These are phyloP conservation scores for Cicer yamashitae DNA, from an alignment of 306 rosid species.

Conservation along the genomic window DNA sequence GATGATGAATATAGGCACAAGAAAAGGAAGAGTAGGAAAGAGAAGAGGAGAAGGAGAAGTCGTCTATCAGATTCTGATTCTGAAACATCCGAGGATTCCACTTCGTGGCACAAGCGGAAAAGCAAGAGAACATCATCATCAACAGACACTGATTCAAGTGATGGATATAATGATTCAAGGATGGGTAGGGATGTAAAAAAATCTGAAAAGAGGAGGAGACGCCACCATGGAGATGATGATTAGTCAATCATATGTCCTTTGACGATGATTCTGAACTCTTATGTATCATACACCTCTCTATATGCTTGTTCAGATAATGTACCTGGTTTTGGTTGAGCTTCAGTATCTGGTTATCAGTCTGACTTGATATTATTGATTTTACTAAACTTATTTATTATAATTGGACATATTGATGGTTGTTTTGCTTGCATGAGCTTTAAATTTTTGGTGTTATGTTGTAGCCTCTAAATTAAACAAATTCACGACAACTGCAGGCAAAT, in stretches of 20 bases:
- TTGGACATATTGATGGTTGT: neutral
- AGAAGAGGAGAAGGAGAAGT: conserved; percentile 74
- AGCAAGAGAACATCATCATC: conserved; percentile 60
- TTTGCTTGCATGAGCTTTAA: neutral
- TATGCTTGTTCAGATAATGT: conserved; percentile 10
- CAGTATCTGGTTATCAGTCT: conserved; percentile 11
- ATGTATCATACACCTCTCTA: neutral
- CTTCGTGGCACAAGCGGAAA: conserved; percentile 54
- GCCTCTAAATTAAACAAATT: too few species aligned
- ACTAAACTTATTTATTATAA: neutral
- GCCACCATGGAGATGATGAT: conserved; percentile 51
- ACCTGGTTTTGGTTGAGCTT: conserved; percentile 16
- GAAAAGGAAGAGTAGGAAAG: conserved; percentile 57
- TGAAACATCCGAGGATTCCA: conserved; percentile 70
- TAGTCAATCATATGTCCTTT: conserved; percentile 26
- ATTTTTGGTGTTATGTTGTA: neutral
- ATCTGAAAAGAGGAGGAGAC: conserved; percentile 68
- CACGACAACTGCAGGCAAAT: too few species aligned
- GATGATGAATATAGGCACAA: conserved; percentile 44
- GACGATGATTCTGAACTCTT: neutral
- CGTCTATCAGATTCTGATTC: conserved; percentile 64
- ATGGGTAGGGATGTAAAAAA: conserved; percentile 66
- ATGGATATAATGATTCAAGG: conserved; percentile 58
- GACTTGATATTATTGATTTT: conserved; percentile 16
- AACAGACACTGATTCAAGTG: conserved; percentile 56